A percentile compares a stretch with the other conserved stretches of the same genome.
phyloP scores from a whole-genome alignment of 768 basidiomycete species.

The Lentinula sp. region DNA sequence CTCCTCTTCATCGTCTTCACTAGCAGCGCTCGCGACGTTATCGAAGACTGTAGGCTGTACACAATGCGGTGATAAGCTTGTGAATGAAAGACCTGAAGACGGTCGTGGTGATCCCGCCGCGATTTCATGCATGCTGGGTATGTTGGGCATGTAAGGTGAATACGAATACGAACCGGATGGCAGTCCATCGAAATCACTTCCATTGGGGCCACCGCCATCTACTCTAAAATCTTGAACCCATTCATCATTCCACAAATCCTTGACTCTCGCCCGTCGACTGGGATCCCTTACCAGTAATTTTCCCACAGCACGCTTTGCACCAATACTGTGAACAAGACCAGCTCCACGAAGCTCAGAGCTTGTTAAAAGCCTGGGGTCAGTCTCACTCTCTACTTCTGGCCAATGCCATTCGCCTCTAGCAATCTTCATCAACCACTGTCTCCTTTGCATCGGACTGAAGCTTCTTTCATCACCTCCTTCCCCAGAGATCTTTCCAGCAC shows the following conservation, averaged over 20 bases:
- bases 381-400: slow-evolving; percentile 33
- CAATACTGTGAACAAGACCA: slow-evolving; percentile 31
- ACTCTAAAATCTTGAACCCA: slow-evolving; percentile 19
- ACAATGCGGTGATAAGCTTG: background rate
- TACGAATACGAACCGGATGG: background rate
- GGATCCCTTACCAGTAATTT: slow-evolving; percentile 68
- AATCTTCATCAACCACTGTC: slow-evolving; percentile 69
- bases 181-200: background rate
- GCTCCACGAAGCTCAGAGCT: slow-evolving; percentile 29
- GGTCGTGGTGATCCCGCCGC: background rate
- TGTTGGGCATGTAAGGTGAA: background rate
- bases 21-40: background rate
- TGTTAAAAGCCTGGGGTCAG: background rate
- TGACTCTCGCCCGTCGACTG: slow-evolving; percentile 52
- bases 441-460: slow-evolving; percentile 28
- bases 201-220: background rate
- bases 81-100: background rate
- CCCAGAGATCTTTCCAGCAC: slow-evolving; percentile 15
- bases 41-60: background rate
- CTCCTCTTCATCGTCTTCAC: background rate
- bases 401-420: slow-evolving; percentile 76
- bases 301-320: slow-evolving; percentile 49
- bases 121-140: background rate
- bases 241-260: slow-evolving; percentile 55
- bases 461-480: slow-evolving; percentile 15